Conservation (phyloP, 2,329 filamentous ascomycete genomes). For the Parastagonospora nodorum region DNA sequence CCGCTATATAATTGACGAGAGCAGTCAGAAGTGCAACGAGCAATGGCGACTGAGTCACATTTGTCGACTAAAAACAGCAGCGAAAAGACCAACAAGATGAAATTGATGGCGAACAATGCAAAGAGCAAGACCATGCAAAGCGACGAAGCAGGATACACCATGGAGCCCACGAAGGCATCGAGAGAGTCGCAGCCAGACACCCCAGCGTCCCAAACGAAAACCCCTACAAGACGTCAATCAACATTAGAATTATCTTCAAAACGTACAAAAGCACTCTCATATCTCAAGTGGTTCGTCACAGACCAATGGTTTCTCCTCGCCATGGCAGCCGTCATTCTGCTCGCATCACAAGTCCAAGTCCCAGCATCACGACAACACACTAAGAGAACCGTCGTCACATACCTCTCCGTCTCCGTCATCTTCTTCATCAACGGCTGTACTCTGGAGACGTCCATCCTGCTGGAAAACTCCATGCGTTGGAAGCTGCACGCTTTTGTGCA, state of each 20-base stretch:
- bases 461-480: slow-evolving; percentile 68
- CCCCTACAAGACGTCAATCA: neutral
- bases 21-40: too few species aligned
- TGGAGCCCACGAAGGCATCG: neutral
- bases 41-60: too few species aligned
- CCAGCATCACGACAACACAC: slow-evolving; percentile 58
- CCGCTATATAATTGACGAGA: too few species aligned
- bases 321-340: slow-evolving; percentile 59
- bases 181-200: neutral
- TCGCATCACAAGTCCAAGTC: slow-evolving; percentile 62
- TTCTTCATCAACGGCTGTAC: slow-evolving; percentile 75
- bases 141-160: neutral
- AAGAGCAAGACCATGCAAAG: neutral
- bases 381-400: slow-evolving; percentile 62
- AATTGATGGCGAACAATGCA: neutral
- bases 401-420: slow-evolving; percentile 70
- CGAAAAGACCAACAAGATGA: neutral
- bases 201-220: neutral
- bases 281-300: slow-evolving; percentile 48
- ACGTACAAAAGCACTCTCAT: slow-evolving; percentile 7
- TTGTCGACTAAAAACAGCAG: neutral
- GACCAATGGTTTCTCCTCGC: slow-evolving; percentile 70
- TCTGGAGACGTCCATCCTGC: slow-evolving; percentile 65
- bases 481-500: slow-evolving; percentile 71
- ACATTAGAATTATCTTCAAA: neutral